Base-by-base conservation (phyloP, 805 yeast genomes). In the Barnettozyma sucrosica region DNA sequence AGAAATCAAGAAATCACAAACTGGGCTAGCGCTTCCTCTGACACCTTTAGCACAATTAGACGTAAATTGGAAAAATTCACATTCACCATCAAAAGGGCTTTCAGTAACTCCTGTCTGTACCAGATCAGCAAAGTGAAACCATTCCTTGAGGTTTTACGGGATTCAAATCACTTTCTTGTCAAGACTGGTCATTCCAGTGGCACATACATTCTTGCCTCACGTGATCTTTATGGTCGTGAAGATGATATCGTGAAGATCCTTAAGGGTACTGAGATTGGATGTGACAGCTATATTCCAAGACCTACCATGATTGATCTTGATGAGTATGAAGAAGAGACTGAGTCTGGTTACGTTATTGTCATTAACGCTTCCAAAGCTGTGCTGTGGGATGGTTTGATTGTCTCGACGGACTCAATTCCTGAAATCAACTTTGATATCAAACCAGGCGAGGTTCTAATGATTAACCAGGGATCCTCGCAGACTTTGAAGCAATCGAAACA, bases 321-420 rank as follows among this genome's bases (percentile, higher is more conserved):
- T 48, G 55, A 57, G 32, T 58, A 56, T 34, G 58, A 61, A 21
- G 59, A 65, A n/a, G 67, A 66, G n/a, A 52, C 56, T 21, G 58
- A 59, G 16, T 43, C 55, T 7, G 86, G 89, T 0, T 88, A 86
- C 53, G 75, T 88, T 13, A 57, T 89, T 24, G 83, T 88, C 0
- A 65, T 90, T 5, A 81, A 87, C 56, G 89, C 96, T 0, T 75
- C 83, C 3, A 87, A 87, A 57, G 95, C 97, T 0, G 76, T 90
- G 65, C 79, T 86, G 43, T 92, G 98, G 98, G 89, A 85, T 51
- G 97, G 97, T 5, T 74, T 78, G 16, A 81, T 85, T 52, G 74
- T 82, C 34, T 76, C 80, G 38, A 62, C 86, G 6, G 71, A 73
- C 13, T 26, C 46, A 4, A 63, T 79, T 13, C 73, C 58, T 18